phyloP scores from a whole-genome alignment of 768 basidiomycete genomes.

The Lentinula lateritia region DNA sequence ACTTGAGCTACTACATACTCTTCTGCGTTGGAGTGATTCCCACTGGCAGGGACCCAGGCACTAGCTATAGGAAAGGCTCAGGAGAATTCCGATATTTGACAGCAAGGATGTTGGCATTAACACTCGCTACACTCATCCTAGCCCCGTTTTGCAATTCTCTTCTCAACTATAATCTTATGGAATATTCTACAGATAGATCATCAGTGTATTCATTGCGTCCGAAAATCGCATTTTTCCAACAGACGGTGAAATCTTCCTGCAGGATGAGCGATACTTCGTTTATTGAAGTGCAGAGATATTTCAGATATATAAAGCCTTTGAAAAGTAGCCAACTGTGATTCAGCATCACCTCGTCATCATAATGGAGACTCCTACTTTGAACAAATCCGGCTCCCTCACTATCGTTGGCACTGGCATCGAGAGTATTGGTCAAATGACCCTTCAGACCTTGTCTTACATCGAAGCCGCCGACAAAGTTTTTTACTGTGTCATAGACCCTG shows the following conservation, averaged over 20 bases:
- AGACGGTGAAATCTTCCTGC: no score
- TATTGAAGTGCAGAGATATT: not conserved
- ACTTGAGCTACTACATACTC: no score
- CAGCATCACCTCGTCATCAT: not conserved
- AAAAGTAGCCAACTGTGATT: not conserved
- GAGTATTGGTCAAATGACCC: constrained; percentile 6
- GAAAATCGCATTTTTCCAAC: no score
- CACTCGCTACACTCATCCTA: not conserved
- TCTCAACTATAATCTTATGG: no score
- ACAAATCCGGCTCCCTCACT: not conserved
- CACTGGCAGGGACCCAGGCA: no score
- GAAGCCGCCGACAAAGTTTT: constrained; percentile 3
- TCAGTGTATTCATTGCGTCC: no score
- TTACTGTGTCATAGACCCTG: constrained; percentile 2
- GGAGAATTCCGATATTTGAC: not conserved
- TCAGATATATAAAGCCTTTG: no score
- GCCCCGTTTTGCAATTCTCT: not conserved
- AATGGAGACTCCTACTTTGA: constrained; percentile 1
- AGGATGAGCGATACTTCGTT: no score
- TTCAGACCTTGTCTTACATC: constrained; percentile 6
- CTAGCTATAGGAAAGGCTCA: not conserved
- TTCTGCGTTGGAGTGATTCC: no score
- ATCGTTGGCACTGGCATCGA: constrained; percentile 5
- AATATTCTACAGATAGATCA: no score
- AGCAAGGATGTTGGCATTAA: not conserved